These are phyloP conservation scores for Leucocoprinus leucothites DNA, from an alignment of 768 basidiomycete genomes.

Conservation along the genomic window DNA sequence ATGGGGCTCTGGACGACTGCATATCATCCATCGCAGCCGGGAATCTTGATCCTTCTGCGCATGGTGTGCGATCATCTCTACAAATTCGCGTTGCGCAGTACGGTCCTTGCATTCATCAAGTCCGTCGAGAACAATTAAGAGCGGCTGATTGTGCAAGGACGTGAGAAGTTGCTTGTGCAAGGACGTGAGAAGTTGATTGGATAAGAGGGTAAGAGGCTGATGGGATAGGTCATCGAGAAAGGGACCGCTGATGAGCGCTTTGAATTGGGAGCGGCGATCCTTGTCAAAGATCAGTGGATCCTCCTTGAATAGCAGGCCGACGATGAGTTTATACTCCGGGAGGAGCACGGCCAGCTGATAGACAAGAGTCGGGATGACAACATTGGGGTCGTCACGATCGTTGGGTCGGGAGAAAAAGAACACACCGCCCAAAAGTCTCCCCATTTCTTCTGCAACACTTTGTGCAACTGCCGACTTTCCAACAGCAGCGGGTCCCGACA, in stretches of 20 bases:
- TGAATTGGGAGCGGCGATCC: background rate
- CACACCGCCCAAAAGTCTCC: background rate
- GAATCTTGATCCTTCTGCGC: background rate
- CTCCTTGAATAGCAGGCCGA: background rate
- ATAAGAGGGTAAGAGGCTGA: background rate
- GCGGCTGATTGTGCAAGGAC: background rate
- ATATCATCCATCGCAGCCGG: background rate
- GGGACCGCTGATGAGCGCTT: background rate
- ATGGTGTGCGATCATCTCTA: background rate
- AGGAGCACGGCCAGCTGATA: background rate
- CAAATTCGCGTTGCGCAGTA: background rate
- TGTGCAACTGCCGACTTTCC: constrained; percentile 8
- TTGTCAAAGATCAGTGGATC: background rate
- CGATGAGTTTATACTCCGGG: background rate
- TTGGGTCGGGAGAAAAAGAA: constrained; percentile 3
- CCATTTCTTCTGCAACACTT: background rate
- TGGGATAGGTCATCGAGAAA: background rate
- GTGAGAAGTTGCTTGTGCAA: background rate
- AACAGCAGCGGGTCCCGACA: constrained; percentile 8
- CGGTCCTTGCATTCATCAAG: background rate
- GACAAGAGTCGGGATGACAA: background rate
- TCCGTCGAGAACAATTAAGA: background rate
- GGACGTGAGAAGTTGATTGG: background rate
- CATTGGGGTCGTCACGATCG: background rate
- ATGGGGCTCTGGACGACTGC: background rate